phyloP scores from a whole-genome alignment of 2,329 filamentous ascomycete genomes.

The Anthostomella pinea region DNA sequence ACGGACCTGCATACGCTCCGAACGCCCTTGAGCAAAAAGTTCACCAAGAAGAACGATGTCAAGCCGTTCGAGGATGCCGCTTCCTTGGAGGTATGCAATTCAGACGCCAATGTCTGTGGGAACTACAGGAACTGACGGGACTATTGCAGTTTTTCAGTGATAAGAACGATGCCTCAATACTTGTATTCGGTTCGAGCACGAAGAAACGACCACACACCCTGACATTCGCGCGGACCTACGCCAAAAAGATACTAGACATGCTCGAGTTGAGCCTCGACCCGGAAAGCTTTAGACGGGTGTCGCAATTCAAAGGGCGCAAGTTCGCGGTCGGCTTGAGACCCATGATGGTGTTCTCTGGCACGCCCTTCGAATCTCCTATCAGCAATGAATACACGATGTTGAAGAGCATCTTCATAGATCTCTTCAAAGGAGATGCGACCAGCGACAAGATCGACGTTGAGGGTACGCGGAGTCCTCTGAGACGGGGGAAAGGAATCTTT shows the following conservation, averaged over 20 bases:
- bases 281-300: constrained; percentile 65
- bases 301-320: constrained; percentile 74
- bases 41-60: constrained; percentile 95
- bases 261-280: constrained; percentile 82
- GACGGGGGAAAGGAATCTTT: too few species aligned
- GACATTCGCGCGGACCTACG: constrained; percentile 79
- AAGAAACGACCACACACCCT: constrained; percentile 95
- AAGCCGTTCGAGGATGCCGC: constrained; percentile 90
- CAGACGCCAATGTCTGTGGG: too few species aligned
- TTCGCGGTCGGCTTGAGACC: constrained; percentile 81
- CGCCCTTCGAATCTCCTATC: constrained; percentile 79
- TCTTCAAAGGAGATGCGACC: constrained; percentile 79
- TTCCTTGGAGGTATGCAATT: constrained; percentile 60
- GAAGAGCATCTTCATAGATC: constrained; percentile 83
- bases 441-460: constrained; percentile 87
- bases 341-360: constrained; percentile 86
- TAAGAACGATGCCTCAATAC: constrained; percentile 89
- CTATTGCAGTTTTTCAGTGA: constrained; percentile 71
- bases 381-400: constrained; percentile 77
- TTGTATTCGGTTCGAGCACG: constrained; percentile 79
- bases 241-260: constrained; percentile 90
- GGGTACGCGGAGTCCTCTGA: too few species aligned
- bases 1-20: constrained; percentile 83
- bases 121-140: too few species aligned
- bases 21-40: constrained; percentile 80